Evolutionary conservation across 208 protist genomes (phyloP), one percentile per base, ranked within the genome.

Genomic region (Trypanosoma melophagium): DNA sequence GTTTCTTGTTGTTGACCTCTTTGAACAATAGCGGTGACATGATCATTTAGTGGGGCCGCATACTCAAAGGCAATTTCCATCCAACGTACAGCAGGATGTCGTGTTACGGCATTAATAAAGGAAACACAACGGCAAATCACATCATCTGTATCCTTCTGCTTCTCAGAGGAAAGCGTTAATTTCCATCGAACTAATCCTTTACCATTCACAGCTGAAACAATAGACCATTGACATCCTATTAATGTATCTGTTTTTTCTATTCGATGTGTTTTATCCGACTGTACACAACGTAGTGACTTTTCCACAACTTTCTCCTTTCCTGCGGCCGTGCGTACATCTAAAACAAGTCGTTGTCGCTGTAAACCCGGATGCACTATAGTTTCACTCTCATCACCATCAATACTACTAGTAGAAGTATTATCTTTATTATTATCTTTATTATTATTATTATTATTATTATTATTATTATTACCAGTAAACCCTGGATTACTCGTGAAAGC

Each of bases 51-150:
- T 28, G 72, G 14, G 25, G 73, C 54, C 1, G 73, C 79, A 13
- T 44, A 19, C 55, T 64, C 21, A 40, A 69, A 14, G 50, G 69
- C 25, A 67, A 65, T 38, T 77, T 94, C 87, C 21, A 94, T 60
- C 85, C 87, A 94, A 14, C 87, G 84, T 72, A 94, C 85, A 7
- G 76, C 75, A 7, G 81, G 87, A 50, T 87, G 84, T 3, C 61
- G 19, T 0, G 78, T 80, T 9, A 89, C 64, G 21, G 35, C 51
- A 17, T 69, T 49, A 21, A 75, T 60, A 41, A 75, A 51, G 7
- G 61, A 3, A 13, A 42, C 21, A 40, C 69, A 74, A 28, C 31
- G 40, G 38, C 69, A 74, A 10, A 61, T 28, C 0, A 68, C 35
- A 45, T 19, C 14, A 17, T 13, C 56, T 13, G 44, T 60, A 21